phyloP scores from a whole-genome alignment of 257 asterid genomes.

The Solanum piurae region DNA sequence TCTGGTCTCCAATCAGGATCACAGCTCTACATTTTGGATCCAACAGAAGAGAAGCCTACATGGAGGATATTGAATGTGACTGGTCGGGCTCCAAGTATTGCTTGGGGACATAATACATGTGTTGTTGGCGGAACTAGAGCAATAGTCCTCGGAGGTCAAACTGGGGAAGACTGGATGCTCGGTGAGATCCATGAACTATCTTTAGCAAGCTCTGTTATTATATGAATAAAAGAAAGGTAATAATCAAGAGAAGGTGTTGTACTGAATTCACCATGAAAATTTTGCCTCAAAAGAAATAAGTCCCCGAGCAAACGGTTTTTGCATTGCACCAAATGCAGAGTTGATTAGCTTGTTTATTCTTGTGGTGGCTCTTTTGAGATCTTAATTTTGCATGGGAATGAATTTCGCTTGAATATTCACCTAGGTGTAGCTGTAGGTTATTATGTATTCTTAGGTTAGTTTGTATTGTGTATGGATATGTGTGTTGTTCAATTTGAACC shows the following conservation, averaged over 20 bases:
- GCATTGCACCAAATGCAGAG: background rate
- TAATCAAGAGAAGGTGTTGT: background rate
- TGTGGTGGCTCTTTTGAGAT: conserved; percentile 4
- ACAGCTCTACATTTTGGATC: conserved; percentile 84
- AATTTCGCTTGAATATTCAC: conserved; percentile 16
- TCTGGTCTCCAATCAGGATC: conserved; percentile 98
- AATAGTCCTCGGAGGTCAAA: conserved; percentile 83
- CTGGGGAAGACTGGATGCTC: conserved; percentile 97
- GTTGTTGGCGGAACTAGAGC: conserved; percentile 93
- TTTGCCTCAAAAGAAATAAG: background rate
- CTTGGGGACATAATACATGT: conserved; percentile 94
- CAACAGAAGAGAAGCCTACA: conserved; percentile 91
- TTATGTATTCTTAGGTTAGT: conserved; percentile 32
- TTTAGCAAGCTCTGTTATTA: conserved; percentile 46
- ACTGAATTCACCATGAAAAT: background rate
- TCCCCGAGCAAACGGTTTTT: background rate
- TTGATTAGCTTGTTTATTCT: conserved; percentile 5
- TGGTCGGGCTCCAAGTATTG: conserved; percentile 77
- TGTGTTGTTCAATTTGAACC: background rate
- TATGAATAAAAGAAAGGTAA: conserved; percentile 4
- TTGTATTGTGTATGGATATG: conserved; percentile 8
- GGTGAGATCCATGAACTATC: conserved; percentile 83
- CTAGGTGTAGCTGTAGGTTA: conserved; percentile 27
- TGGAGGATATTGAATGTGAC: conserved; percentile 92
- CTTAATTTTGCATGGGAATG: conserved; percentile 26